Conservation (phyloP, 2,329 filamentous ascomycete species). For the Beauveria scarabaeidicola region DNA sequence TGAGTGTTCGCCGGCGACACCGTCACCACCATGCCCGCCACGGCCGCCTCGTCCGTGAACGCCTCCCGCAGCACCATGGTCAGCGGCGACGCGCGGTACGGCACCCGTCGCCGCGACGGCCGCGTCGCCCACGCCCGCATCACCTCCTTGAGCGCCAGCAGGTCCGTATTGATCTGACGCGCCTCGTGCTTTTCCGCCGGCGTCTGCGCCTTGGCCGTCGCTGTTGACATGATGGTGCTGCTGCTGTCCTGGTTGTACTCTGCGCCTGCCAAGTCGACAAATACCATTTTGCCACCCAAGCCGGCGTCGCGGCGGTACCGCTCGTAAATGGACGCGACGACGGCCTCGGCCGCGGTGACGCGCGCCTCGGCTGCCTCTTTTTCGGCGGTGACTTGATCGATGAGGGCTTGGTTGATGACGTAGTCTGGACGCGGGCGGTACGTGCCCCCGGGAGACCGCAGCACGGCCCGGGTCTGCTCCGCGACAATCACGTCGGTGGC, state of each 20-base stretch:
- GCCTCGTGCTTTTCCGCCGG: slow-evolving; percentile 31
- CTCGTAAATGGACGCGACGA: slow-evolving; percentile 19
- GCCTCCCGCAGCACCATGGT: slow-evolving; percentile 35
- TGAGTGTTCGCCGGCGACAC: slow-evolving; percentile 28
- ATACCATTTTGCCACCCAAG: slow-evolving; percentile 33
- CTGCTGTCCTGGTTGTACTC: slow-evolving; percentile 30
- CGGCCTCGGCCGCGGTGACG: slow-evolving; percentile 26
- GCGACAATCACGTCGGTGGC: slow-evolving; percentile 15
- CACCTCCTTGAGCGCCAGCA: slow-evolving; percentile 37
- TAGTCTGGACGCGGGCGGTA: slow-evolving; percentile 27
- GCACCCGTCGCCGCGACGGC: slow-evolving; percentile 24
- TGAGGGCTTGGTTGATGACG: slow-evolving; percentile 26
- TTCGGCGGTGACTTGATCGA: slow-evolving; percentile 30
- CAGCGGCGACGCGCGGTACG: slow-evolving; percentile 32
- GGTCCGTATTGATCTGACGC: slow-evolving; percentile 35
- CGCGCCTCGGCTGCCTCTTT: slow-evolving; percentile 27
- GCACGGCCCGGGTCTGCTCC: slow-evolving; percentile 18
- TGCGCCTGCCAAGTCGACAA: slow-evolving; percentile 36
- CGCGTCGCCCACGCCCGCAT: slow-evolving; percentile 30
- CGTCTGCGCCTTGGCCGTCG: slow-evolving; percentile 20
- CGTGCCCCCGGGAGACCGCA: slow-evolving; percentile 23
- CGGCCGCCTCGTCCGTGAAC: slow-evolving; percentile 18
- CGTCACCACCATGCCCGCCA: slow-evolving; percentile 21
- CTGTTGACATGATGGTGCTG: slow-evolving; percentile 11
- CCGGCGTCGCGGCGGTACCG: slow-evolving; percentile 10